Evolutionary conservation across 2,329 filamentous ascomycete species (phyloP).

Genomic region (Colletotrichum incanum): DNA sequence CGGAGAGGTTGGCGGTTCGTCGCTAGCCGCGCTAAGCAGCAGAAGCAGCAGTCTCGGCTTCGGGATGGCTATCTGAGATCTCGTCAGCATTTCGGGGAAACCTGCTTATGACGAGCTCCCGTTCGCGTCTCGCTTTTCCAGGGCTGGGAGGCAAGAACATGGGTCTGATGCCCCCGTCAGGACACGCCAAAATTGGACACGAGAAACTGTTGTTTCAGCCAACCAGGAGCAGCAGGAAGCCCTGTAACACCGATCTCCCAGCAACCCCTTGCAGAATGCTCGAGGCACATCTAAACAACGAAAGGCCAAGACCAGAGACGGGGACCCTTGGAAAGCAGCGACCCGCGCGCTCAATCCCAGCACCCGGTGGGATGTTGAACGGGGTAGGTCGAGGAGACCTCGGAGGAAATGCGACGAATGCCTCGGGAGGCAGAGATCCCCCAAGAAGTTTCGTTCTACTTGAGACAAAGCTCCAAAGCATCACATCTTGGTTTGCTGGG

Average conservation of each 20-base stretch:
- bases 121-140: conserved; percentile 21
- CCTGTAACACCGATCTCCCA: conserved; percentile 41
- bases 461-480: conserved; percentile 28
- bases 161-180: conserved; percentile 33
- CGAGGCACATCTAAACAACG: conserved; percentile 20
- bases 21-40: conserved; percentile 18
- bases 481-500: conserved; percentile 28
- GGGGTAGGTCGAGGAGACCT: conserved; percentile 11
- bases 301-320: conserved; percentile 15
- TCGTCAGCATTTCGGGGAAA: conserved; percentile 26
- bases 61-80: conserved; percentile 27
- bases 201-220: conserved; percentile 44
- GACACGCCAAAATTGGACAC: conserved; percentile 45
- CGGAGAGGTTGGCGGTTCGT: conserved; percentile 1
- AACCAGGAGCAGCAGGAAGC: conserved; percentile 39
- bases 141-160: conserved; percentile 33
- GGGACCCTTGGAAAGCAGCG: conserved; percentile 30
- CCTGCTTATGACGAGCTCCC: conserved; percentile 34
- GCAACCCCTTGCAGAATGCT: conserved; percentile 36
- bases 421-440: conserved; percentile 28
- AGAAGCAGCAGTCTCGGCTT: conserved; percentile 26
- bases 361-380: conserved; percentile 4
- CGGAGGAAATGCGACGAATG: conserved; percentile 30
- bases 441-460: conserved; percentile 34
- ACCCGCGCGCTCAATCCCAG: conserved; percentile 26